Base-by-base conservation (phyloP, 352 stramenopile genomes). In the Pythium brassicae region DNA sequence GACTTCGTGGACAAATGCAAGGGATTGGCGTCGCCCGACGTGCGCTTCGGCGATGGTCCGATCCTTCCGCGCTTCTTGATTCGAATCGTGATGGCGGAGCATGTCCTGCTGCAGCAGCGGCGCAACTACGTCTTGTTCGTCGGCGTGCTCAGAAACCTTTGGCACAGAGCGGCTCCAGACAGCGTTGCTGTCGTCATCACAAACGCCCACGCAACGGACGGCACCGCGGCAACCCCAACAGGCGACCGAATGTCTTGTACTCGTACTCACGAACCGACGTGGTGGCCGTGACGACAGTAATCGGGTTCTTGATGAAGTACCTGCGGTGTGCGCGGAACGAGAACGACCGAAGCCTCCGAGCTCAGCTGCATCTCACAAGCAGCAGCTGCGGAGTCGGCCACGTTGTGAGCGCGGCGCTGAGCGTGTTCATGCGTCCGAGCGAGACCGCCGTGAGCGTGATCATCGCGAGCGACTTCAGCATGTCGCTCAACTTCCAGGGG, bases 31-130 rank as follows among this genome's bases (percentile, higher is more conserved):
- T 83, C 79, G 19, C 74, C 73, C 2, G 72, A 63, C 4, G 63
- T 79, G 35, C 73, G 62, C 2, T 53, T 84, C 9, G n/a, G 63
- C 29, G 61, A 76, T 12, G 56, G 54, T 4, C 47, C 58, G 15
- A 76, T 69, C 19, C 70, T 94, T 12, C 74, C 84, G 27, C 76
- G 84, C 17, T 87, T 94, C 27, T 80, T 69, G 5, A 76, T 94
- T 26, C 52, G 57, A 12, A 55, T 66, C 23, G 26, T 49, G 9
- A 72, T 78, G 65, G 42, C 47, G n/a, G 56, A 65, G 6, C 27
- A 78, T 26, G 39, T 61, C 27, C 37, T 76, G 43, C 47, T 58
- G 44, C 26, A 73, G 9, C 50, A 71, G 34, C 57, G 50, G 19
- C 50, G 40, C 44, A 53, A 87, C 26, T 94, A 94, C 55, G 48